These are phyloP conservation scores for Melaleuca quinquenervia DNA, from an alignment of 345 rosid species.

Conservation along the genomic window DNA sequence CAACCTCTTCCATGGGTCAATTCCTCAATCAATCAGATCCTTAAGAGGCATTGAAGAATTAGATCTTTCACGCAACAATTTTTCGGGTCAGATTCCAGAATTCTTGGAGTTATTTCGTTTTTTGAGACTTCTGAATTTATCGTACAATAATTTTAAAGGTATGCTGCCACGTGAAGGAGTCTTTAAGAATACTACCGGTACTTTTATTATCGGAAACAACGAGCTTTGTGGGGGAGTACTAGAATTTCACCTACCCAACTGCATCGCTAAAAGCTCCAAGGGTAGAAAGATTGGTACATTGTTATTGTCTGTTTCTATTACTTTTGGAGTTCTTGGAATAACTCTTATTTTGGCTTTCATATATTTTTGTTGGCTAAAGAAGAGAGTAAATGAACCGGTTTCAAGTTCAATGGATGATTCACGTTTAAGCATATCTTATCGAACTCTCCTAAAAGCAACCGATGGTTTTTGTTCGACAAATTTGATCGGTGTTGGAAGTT, in stretches of 20 bases:
- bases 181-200: neutral
- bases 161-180: neutral
- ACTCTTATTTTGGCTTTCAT: rapidly evolving
- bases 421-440: rapidly evolving
- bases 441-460: neutral
- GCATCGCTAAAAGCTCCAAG: neutral
- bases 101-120: too few species aligned
- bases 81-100: neutral
- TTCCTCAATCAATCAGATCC: neutral
- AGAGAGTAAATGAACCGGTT: neutral
- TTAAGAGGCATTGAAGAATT: neutral
- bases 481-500: too few species aligned
- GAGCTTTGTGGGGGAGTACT: rapidly evolving
- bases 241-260: neutral
- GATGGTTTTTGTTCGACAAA: too few species aligned
- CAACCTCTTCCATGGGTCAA: neutral
- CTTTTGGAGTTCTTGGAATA: neutral
- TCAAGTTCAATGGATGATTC: neutral
- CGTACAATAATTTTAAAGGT: neutral
- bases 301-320: neutral
- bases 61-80: neutral
- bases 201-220: neutral
- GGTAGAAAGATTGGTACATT: rapidly evolving
- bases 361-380: neutral
- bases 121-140: neutral